phyloP scores from a whole-genome alignment of 257 asterid species.

The Nicotiana undulata region DNA sequence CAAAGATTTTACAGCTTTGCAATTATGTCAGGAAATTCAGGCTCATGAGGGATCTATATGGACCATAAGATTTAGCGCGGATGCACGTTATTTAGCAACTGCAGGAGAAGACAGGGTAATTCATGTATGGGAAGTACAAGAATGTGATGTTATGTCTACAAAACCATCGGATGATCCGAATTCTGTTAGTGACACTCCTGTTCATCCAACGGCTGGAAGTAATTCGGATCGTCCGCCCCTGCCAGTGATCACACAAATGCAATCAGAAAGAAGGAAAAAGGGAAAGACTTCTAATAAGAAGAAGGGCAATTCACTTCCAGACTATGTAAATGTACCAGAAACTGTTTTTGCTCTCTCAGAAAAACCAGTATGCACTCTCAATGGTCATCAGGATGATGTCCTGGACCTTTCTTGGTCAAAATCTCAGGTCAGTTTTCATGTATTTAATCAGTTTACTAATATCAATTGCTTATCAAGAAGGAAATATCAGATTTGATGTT shows the following conservation, averaged over 20 bases:
- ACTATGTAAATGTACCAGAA: conserved; percentile 20
- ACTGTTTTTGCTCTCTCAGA: conserved; percentile 21
- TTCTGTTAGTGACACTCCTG: not conserved
- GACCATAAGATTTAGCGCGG: conserved; percentile 16
- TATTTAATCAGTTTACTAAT: not conserved
- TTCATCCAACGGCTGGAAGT: conserved; percentile 1
- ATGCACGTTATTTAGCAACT: conserved; percentile 15
- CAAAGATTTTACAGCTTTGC: conserved; percentile 19
- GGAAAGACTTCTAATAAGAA: conserved; percentile 9
- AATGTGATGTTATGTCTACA: conserved; percentile 18
- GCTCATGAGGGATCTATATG: conserved; percentile 26
- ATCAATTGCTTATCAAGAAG: not conserved
- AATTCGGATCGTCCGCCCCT: conserved; percentile 10
- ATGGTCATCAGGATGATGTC: conserved; percentile 23
- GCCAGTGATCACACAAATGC: not conserved
- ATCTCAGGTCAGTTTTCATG: conserved; percentile 16
- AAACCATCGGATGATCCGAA: conserved; percentile 3
- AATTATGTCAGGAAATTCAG: conserved; percentile 18
- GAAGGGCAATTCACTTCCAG: conserved; percentile 7
- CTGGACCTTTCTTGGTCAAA: conserved; percentile 25
- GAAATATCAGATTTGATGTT: not conserved
- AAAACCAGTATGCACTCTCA: conserved; percentile 14
- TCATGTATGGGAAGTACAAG: conserved; percentile 23
- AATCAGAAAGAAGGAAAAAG: conserved; percentile 8
- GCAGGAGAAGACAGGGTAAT: conserved; percentile 22